phyloP scores from a whole-genome alignment of 768 basidiomycete species.

The Dioszegia aurantiaca region DNA sequence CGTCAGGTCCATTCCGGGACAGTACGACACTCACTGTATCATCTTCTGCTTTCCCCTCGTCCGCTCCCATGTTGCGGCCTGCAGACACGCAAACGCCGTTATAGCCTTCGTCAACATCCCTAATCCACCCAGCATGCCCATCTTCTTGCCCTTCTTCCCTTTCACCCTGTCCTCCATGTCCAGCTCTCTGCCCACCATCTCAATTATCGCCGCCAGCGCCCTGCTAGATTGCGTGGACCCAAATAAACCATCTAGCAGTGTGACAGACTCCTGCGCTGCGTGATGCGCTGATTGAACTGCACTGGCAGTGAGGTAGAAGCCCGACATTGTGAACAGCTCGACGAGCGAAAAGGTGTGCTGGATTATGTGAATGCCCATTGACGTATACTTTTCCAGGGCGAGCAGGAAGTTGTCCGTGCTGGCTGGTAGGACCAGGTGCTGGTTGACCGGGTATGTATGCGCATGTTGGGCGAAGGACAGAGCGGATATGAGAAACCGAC shows the following conservation, averaged over 20 bases:
- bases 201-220: conserved; percentile 51
- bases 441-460: conserved; percentile 17
- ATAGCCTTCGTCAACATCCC: conserved; percentile 53
- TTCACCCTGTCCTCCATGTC: conserved; percentile 41
- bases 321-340: conserved; percentile 54
- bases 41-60: conserved; percentile 43
- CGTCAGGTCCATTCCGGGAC: background rate
- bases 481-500: conserved; percentile 49
- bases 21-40: conserved; percentile 42
- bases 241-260: conserved; percentile 46
- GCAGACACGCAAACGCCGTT: conserved; percentile 54
- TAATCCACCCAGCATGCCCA: conserved; percentile 28
- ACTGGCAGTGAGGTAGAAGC: conserved; percentile 51
- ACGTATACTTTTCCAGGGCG: conserved; percentile 53
- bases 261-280: conserved; percentile 43
- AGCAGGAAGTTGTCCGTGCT: conserved; percentile 44
- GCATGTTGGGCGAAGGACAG: conserved; percentile 49
- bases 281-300: conserved; percentile 44
- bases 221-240: conserved; percentile 54
- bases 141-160: conserved; percentile 9
- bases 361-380: conserved; percentile 53
- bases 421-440: conserved; percentile 8
- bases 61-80: conserved; percentile 51
- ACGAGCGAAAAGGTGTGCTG: conserved; percentile 53
- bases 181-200: conserved; percentile 51